Evolutionary conservation across 164 flowering plant genomes (phyloP), one percentile per base, ranked within the genome.

Genomic region (Santalum album): DNA sequence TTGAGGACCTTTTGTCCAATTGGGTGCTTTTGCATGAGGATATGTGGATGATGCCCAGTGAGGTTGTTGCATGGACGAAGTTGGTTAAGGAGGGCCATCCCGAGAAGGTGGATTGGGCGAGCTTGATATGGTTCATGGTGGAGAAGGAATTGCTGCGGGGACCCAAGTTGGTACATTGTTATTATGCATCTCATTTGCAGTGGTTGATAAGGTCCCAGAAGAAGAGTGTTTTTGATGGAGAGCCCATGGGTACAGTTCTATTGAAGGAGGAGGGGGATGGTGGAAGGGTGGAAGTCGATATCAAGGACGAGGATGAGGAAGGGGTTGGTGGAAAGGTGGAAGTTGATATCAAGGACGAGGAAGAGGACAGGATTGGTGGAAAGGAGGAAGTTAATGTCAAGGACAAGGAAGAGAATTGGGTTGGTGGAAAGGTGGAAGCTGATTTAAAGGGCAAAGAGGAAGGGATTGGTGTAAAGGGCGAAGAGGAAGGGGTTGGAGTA

Each of bases 1-100:
- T 92, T 1, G 75, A 65, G 19, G 82, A 82, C 1, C 65, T 94
- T 39, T 68, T 87, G 65, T 78, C 83, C 3, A 84, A 72, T 68
- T 94, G 91, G 86, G 19, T 94, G 61, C 70, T 89, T 59, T 71
- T 94, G 53, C 96, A 90, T 43, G 96, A 73, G 21, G 96, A 87
- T 64, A 65, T 63, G 19, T 90, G 92, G 91, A 73, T 80, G 59
- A 63, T 71, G 80, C 90, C 97, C 0, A 49, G 22, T 6, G 96
- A 90, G 67, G 72, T 94, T 27, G 9, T 77, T 68, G 58, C 54
- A 6, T 72, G 73, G 74, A 69, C 35, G 12, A 59, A 59, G 56
- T 27, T 49, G 58, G 76, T 94, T 7, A 81, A 64, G 49, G 85
- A 83, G 34, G 95, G 92, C 52, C 72, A 72, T 32, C 80, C 80